Evolutionary conservation across 805 yeast genomes (phyloP).

Genomic region (Saccharomycopsis capsularis): DNA sequence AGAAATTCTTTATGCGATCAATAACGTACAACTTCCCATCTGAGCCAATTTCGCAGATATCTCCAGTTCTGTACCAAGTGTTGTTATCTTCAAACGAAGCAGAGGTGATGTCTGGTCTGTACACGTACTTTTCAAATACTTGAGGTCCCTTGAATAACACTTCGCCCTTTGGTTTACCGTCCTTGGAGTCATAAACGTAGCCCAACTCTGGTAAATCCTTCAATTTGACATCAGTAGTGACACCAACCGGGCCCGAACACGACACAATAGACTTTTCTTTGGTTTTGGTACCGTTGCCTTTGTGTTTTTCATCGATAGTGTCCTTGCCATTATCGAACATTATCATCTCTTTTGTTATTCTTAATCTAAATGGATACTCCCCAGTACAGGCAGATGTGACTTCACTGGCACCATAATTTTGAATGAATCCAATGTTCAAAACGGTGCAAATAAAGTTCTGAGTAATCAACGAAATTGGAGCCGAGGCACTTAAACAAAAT

Average conservation of each 20-base stretch:
- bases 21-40: conserved; percentile 47
- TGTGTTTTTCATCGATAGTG: conserved; percentile 15
- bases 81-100: conserved; percentile 31
- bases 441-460: conserved; percentile 47
- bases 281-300: conserved; percentile 28
- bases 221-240: conserved; percentile 42
- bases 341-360: conserved; percentile 7
- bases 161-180: conserved; percentile 38
- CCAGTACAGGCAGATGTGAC: conserved; percentile 42
- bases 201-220: conserved; percentile 51
- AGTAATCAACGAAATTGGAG: conserved; percentile 52
- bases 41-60: conserved; percentile 39
- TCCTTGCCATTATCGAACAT: conserved; percentile 26
- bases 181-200: conserved; percentile 29
- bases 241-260: conserved; percentile 44
- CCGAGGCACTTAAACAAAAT: conserved; percentile 41
- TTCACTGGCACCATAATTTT: conserved; percentile 62
- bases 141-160: conserved; percentile 48
- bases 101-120: conserved; percentile 2
- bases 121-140: conserved; percentile 29
- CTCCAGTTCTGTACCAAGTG: conserved; percentile 47
- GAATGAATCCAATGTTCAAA: conserved; percentile 37
- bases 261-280: conserved; percentile 14
- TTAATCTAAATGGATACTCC: conserved; percentile 26
- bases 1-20: conserved; percentile 62